These are phyloP conservation scores for Fusarium hostae DNA, from an alignment of 2,329 filamentous ascomycete species.

Conservation along the genomic window DNA sequence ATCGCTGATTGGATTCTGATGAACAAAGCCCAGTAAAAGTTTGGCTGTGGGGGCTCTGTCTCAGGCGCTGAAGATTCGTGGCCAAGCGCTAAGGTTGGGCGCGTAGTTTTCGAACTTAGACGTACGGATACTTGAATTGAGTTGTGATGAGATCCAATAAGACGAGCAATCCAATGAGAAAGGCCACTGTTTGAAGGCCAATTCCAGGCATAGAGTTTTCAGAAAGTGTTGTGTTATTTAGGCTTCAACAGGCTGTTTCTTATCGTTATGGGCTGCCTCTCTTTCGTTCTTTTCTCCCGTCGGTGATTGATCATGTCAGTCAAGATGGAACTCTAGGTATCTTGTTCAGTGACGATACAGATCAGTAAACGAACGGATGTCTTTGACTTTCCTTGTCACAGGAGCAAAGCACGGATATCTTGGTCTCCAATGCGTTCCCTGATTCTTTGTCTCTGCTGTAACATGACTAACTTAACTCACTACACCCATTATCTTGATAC, in stretches of 20 bases:
- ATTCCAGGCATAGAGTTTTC: background rate
- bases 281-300: background rate
- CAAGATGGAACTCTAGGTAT: background rate
- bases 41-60: slow-evolving; percentile 2
- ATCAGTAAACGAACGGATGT: background rate
- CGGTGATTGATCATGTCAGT: background rate
- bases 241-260: slow-evolving; percentile 3
- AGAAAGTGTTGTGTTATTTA: slow-evolving; percentile 1
- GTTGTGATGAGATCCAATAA: slow-evolving; percentile 8
- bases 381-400: background rate
- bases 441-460: background rate
- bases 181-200: background rate
- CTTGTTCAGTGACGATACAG: background rate
- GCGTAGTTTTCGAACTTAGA: slow-evolving; percentile 7
- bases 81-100: slow-evolving; percentile 24
- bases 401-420: slow-evolving; percentile 11
- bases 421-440: background rate
- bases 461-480: background rate
- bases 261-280: slow-evolving; percentile 28
- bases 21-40: slow-evolving; percentile 12
- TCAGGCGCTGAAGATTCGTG: slow-evolving; percentile 3
- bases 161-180: background rate
- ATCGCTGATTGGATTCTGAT: slow-evolving; percentile 33
- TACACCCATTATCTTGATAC: background rate
- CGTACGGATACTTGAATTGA: background rate